Percentiles rank a stretch among this genome's conserved stretches.
These are phyloP conservation scores for Globisporangium paddicum DNA, from an alignment of 352 stramenopile genomes.

Conservation along the genomic window DNA sequence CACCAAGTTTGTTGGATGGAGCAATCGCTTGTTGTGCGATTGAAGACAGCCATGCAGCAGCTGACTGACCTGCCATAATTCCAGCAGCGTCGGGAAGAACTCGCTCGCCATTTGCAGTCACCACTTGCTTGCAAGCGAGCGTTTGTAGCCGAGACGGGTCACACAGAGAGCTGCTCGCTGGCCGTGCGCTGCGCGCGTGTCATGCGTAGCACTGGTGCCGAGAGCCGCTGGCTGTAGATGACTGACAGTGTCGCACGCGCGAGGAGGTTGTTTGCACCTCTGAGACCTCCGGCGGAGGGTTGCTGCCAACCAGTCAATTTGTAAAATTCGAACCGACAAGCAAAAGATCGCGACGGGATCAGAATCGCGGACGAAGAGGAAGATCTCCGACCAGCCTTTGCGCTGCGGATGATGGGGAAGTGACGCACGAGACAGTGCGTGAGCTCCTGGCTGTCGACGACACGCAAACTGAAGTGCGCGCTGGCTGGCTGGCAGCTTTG, in stretches of 20 bases:
- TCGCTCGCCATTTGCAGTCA: not conserved
- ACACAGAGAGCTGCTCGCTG: not conserved
- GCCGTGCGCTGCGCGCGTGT: not conserved
- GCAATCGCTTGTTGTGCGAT: not conserved
- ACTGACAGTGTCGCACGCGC: not conserved
- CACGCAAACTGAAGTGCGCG: not conserved
- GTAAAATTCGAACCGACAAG: conserved; percentile 7
- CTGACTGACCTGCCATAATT: not conserved
- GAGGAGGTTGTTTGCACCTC: not conserved
- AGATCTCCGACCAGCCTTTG: conserved; percentile 5
- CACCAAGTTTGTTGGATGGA: not conserved
- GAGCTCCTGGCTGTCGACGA: conserved; percentile 4
- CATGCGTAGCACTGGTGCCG: not conserved
- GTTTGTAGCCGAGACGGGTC: not conserved
- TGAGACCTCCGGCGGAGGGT: not conserved
- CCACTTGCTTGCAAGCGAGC: not conserved
- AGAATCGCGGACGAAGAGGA: conserved; percentile 1
- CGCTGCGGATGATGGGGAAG: conserved; percentile 2
- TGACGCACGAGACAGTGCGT: not conserved
- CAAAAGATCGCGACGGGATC: conserved; percentile 8
- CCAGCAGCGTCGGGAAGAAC: not conserved
- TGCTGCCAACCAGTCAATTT: conserved; percentile 1
- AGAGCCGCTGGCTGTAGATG: conserved; percentile 10
- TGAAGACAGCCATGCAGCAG: not conserved
- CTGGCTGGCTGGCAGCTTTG: not conserved